Evolutionary conservation across 768 basidiomycete genomes (phyloP).

Genomic region (Mycena amicta): DNA sequence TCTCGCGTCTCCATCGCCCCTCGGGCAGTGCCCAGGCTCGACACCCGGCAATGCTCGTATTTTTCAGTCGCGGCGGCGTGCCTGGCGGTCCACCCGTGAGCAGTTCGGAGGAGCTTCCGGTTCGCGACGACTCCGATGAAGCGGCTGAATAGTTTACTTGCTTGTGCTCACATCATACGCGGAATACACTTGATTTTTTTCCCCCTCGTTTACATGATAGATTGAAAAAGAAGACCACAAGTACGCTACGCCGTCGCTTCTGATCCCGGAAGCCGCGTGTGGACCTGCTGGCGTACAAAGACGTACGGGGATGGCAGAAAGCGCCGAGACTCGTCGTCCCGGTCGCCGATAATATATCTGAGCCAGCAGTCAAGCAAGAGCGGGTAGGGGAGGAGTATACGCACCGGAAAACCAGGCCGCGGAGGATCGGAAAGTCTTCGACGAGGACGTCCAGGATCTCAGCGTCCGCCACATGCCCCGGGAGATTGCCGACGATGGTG

Average conservation of each 20-base stretch:
- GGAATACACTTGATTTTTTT: no score
- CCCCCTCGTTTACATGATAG: no score
- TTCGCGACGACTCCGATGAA: not conserved
- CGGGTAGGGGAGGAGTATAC: not conserved
- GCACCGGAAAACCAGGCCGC: not conserved
- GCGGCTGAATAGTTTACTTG: no score
- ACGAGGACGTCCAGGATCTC: not conserved
- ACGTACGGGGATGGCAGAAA: not conserved
- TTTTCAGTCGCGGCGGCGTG: not conserved
- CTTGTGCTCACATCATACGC: no score
- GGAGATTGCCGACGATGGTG: not conserved
- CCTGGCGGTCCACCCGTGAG: not conserved
- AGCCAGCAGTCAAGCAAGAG: not conserved
- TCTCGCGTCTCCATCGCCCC: not conserved
- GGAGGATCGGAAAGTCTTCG: not conserved
- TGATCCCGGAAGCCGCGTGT: no score
- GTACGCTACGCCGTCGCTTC: no score
- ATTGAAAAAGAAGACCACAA: no score
- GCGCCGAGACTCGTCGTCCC: not conserved
- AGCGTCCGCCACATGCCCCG: not conserved
- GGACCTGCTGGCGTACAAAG: no score
- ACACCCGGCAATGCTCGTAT: not conserved
- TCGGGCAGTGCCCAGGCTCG: not conserved
- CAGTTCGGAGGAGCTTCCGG: not conserved
- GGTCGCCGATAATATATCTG: not conserved